A percentile compares a stretch with the other conserved stretches of the same genome.
These are phyloP conservation scores for Gnomoniopsis sp. DNA, from an alignment of 2,329 filamentous ascomycete genomes.

Conservation along the genomic window DNA sequence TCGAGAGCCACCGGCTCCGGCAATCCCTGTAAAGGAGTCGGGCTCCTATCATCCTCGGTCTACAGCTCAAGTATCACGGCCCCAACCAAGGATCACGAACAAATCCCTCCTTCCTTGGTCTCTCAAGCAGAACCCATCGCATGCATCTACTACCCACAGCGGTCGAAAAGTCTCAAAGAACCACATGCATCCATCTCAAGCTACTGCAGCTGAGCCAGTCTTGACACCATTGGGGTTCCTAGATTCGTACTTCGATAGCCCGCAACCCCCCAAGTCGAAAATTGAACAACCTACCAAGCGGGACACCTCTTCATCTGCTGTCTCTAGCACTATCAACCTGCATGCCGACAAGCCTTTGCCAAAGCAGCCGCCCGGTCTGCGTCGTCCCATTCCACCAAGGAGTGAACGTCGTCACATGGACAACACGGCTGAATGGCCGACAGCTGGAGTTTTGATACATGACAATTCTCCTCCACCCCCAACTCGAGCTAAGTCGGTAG, in stretches of 20 bases:
- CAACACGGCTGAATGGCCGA: conserved; percentile 18
- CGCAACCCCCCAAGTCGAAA: background rate
- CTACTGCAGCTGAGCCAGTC: conserved; percentile 9
- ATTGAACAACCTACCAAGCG: background rate
- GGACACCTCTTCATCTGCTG: background rate
- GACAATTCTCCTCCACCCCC: conserved; percentile 2
- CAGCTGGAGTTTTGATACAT: conserved; percentile 19
- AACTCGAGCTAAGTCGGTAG: background rate
- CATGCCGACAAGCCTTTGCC: conserved; percentile 2
- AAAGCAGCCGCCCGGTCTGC: background rate
- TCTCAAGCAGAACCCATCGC: background rate
- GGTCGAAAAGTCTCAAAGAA: conserved; percentile 5
- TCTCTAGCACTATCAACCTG: background rate
- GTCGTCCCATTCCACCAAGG: conserved; percentile 11
- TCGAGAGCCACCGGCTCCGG: background rate
- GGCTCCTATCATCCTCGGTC: background rate
- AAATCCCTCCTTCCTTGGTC: conserved; percentile 13
- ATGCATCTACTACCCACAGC: background rate
- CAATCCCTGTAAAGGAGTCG: background rate
- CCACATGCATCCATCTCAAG: conserved; percentile 15
- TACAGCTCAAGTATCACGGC: background rate
- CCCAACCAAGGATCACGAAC: background rate
- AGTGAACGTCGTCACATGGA: conserved; percentile 18
- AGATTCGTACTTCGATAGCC: conserved; percentile 15
- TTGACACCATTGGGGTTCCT: conserved; percentile 12